These are phyloP conservation scores for Cephaloascus albidus DNA, from an alignment of 805 yeast species.

Conservation along the genomic window DNA sequence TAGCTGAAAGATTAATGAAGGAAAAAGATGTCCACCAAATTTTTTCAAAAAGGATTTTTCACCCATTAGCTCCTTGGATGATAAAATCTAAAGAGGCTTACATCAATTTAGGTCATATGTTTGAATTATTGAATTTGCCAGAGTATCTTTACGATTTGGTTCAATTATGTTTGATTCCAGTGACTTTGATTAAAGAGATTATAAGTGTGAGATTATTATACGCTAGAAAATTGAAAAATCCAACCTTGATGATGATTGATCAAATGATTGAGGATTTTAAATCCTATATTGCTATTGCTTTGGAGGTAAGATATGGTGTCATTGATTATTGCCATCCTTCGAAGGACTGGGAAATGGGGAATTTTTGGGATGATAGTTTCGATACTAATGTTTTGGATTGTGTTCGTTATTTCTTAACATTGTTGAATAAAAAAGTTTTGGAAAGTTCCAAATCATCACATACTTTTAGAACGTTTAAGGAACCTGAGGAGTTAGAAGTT, in stretches of 20 bases:
- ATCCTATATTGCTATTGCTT: constrained; percentile 64
- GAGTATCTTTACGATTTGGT: constrained; percentile 59
- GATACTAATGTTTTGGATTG: constrained; percentile 68
- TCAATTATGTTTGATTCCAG: constrained; percentile 65
- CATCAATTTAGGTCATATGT: constrained; percentile 48
- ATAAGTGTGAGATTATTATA: constrained; percentile 65
- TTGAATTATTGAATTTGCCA: constrained; percentile 65
- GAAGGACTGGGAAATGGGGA: constrained; percentile 64
- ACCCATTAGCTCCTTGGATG: constrained; percentile 72
- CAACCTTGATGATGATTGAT: constrained; percentile 94
- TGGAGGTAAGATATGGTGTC: constrained; percentile 63
- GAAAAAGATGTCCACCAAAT: constrained; percentile 68
- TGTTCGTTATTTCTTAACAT: constrained; percentile 57
- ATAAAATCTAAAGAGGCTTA: constrained; percentile 71
- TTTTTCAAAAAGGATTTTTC: constrained; percentile 60
- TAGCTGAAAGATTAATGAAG: constrained; percentile 78
- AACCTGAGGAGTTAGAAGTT: constrained; percentile 79
- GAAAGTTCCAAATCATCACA: constrained; percentile 59
- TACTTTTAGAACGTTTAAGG: constrained; percentile 77
- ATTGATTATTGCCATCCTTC: constrained; percentile 49
- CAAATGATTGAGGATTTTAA: constrained; percentile 84
- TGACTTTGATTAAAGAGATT: constrained; percentile 69
- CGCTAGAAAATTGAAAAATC: constrained; percentile 70
- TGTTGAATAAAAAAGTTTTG: constrained; percentile 67
- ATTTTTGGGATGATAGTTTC: constrained; percentile 49